Evolutionary conservation across 1,284 basidiomycete genomes (phyloP).

Genomic region (Abortiporus biennis): DNA sequence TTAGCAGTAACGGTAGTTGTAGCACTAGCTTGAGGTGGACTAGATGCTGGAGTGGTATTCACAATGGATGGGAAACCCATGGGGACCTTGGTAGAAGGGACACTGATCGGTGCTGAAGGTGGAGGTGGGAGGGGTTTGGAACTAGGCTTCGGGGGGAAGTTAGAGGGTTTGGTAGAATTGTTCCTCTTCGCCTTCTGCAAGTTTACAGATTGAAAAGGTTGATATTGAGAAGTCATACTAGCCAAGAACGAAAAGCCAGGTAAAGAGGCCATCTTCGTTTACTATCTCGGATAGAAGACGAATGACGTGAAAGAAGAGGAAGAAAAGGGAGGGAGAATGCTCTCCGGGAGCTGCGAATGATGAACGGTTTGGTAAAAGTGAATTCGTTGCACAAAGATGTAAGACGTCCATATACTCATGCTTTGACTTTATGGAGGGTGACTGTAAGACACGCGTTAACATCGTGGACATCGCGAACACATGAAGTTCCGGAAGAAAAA

Average conservation of each 20-base stretch:
- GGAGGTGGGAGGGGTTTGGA: neutral
- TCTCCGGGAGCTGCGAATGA: conserved; percentile 11
- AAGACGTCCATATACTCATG: neutral
- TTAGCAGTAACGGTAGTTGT: too few relatives aligned
- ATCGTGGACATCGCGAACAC: neutral
- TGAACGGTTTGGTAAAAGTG: too few relatives aligned
- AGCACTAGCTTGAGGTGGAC: conserved; percentile 4
- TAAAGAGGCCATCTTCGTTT: conserved; percentile 1
- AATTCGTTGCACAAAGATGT: neutral
- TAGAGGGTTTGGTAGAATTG: neutral
- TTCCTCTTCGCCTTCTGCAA: neutral
- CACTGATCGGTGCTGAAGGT: conserved; percentile 1
- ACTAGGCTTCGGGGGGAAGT: neutral
- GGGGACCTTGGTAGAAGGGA: neutral
- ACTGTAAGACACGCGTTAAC: too few relatives aligned
- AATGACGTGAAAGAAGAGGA: neutral
- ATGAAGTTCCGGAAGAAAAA: neutral
- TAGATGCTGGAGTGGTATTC: conserved; percentile 6
- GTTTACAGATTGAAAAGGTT: conserved; percentile 1
- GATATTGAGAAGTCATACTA: conserved; percentile 7
- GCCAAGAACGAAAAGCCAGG: conserved; percentile 7
- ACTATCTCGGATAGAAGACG: neutral
- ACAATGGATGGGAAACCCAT: neutral
- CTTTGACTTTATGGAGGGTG: too few relatives aligned
- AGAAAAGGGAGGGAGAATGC: conserved; percentile 3